Evolutionary conservation across 805 yeast species (phyloP), one percentile per base, ranked within the genome.

Genomic region (Candida sphagnicola): DNA sequence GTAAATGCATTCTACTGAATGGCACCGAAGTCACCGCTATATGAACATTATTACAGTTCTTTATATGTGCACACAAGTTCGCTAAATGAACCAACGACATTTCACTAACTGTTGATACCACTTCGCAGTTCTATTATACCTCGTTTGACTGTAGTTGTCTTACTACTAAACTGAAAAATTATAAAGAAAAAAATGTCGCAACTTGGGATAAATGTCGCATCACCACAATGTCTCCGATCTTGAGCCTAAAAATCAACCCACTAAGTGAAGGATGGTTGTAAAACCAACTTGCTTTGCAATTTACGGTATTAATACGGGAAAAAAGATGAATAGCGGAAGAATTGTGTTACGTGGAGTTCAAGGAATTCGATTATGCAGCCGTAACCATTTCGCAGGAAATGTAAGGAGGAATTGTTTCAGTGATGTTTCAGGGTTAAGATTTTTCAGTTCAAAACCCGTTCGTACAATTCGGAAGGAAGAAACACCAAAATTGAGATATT

Each of bases 1-100:
- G 88, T 39, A 93, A 71, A 59, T 91, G 95, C 50, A 88, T 68
- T 50, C 83, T 80, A 11, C 90, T 77, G 67, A 82, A 85, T 18
- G 96, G 96, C 14, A 93, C 75, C 14, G 88, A 76, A 0, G 97
- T 87, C 42, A 82, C 59, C 8, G 91, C 74, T 31, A 80, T 65
- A 53, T 78, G 78, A 35, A 86, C 91, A 59, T 83, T 75, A 12
- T 86, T 74, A 50, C 91, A 87, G 64, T 93, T 93, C 61, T 88
- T 95, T 45, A 93, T 59, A 57, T 91, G 98, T 16, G 95, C 80
- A 56, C 96, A 86, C 31, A 85, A 72, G 65, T 88, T 77, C 11
- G 91, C 93, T 45, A 93, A 73, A 48, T 81, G 83, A 35, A 85
- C 95, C 39, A 90, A 72, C 23, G 96, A 89, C 96, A 91, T 89